phyloP scores from a whole-genome alignment of 2,329 filamentous ascomycete genomes.

The Cladosporium sp. region DNA sequence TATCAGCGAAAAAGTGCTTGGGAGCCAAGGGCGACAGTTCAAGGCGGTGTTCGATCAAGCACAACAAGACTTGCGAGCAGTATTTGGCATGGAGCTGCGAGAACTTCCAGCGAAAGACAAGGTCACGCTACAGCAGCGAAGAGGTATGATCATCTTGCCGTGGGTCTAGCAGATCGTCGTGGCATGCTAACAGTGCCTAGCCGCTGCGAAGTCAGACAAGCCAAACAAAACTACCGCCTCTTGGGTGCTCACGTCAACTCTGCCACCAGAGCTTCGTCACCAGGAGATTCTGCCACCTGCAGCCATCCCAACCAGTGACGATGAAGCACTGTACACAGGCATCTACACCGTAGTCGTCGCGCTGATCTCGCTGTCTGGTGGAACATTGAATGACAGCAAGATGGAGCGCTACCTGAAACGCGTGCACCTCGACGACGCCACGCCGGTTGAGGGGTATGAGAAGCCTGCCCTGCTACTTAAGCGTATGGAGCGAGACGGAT shows the following conservation, averaged over 20 bases:
- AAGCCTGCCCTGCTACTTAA: slow-evolving; percentile 75
- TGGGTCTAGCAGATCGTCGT: neutral
- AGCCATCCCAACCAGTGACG: slow-evolving; percentile 62
- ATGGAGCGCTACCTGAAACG: slow-evolving; percentile 74
- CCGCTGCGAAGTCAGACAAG: slow-evolving; percentile 56
- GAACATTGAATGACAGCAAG: slow-evolving; percentile 73
- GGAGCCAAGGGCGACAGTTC: slow-evolving; percentile 69
- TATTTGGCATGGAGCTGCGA: slow-evolving; percentile 91
- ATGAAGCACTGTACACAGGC: slow-evolving; percentile 78
- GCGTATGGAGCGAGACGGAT: slow-evolving; percentile 77
- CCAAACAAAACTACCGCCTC: slow-evolving; percentile 46
- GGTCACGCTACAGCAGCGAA: slow-evolving; percentile 75
- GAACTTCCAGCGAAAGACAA: slow-evolving; percentile 83
- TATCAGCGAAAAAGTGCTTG: slow-evolving; percentile 68
- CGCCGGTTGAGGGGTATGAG: slow-evolving; percentile 57
- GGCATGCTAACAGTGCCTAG: slow-evolving; percentile 34
- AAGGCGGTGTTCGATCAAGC: slow-evolving; percentile 75
- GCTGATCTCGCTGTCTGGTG: slow-evolving; percentile 72
- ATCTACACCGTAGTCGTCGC: slow-evolving; percentile 80
- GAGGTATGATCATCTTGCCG: slow-evolving; percentile 53
- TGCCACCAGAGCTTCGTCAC: slow-evolving; percentile 67
- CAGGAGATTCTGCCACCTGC: slow-evolving; percentile 69
- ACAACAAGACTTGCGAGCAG: slow-evolving; percentile 67
- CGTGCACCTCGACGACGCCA: slow-evolving; percentile 73
- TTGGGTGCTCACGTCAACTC: slow-evolving; percentile 74